Base-by-base conservation (phyloP, 2,329 filamentous ascomycete species). In the Verticillium albo-atrum region DNA sequence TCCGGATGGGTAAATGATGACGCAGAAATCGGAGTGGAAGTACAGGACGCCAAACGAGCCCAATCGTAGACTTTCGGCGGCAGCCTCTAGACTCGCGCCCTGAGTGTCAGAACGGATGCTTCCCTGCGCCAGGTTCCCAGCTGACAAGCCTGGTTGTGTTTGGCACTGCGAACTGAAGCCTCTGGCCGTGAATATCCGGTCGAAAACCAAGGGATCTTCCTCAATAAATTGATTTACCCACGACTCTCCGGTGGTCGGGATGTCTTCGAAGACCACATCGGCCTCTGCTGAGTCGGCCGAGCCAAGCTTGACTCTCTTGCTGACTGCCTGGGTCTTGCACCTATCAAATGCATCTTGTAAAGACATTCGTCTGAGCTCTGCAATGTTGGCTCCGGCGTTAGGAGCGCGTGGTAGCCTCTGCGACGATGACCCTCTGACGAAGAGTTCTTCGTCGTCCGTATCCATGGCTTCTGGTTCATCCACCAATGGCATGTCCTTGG, bases 1-100 rank as follows among this genome's bases (percentile, higher is more conserved):
- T 27, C 66, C 67, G 2, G 70, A 60, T 1, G 77, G 73, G 55
- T 77, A 77, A 1, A 81, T 50, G 4, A 83, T 55, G 20, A 82
- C 62, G 56, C 71, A 75, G 32, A 69, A 74, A 12, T 68, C 60
- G 4, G 67, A 62, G 17, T 64, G 57, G 23, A 72, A 64, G 35
- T 69, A 72, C 10, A 77, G 65, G 1, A 78, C 62, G 1, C 74
- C 78, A 3, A 75, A 67, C 7, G 72, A 70, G 9, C 71, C 72
- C 3, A 71, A 54, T 26, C 63, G 66, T 3, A 83, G 70, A 51
- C 72, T 69, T 23, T 71, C 66, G 5, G 72, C 68, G 25, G 76
- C 63, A 12, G 57, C 65, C 3, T 64, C 64, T 14, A 80, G 25
- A 9, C 47, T 54, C 4, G 55, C 23, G 1, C 64, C 58, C 17